These are phyloP conservation scores for Leccinum ponderosum DNA, from an alignment of 1,284 basidiomycete species.

Conservation along the genomic window DNA sequence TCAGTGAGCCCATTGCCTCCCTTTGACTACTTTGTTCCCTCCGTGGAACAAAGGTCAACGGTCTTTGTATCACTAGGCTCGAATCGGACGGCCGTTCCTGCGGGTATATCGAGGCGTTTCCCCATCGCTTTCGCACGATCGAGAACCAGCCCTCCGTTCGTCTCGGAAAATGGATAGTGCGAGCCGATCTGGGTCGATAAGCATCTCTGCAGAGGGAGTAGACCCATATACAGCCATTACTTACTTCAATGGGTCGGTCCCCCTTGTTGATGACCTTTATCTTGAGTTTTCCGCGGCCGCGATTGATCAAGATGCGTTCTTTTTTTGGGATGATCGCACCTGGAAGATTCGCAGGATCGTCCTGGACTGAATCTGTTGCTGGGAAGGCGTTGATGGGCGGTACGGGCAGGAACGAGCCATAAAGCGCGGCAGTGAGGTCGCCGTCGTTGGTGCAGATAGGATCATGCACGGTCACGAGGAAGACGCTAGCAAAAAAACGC, in stretches of 20 bases:
- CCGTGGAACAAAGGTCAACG: slow-evolving; percentile 75
- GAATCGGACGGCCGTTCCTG: slow-evolving; percentile 95
- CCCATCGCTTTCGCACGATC: slow-evolving; percentile 83
- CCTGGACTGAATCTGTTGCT: slow-evolving; percentile 45
- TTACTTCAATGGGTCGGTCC: slow-evolving; percentile 90
- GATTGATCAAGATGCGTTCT: slow-evolving; percentile 75
- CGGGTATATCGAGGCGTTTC: slow-evolving; percentile 87
- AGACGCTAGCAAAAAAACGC: slow-evolving; percentile 52
- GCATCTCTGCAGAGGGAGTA: background rate
- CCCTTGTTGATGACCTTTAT: slow-evolving; percentile 90
- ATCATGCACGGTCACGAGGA: slow-evolving; percentile 93
- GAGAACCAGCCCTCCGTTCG: slow-evolving; percentile 81
- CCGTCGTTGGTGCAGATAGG: slow-evolving; percentile 87
- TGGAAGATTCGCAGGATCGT: slow-evolving; percentile 56
- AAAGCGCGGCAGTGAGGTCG: slow-evolving; percentile 80
- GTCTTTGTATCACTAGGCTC: slow-evolving; percentile 91
- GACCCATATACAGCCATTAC: slow-evolving; percentile 15
- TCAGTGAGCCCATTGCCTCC: slow-evolving; percentile 82
- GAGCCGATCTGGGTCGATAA: slow-evolving; percentile 69
- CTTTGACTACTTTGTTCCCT: slow-evolving; percentile 66
- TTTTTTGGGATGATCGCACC: slow-evolving; percentile 75
- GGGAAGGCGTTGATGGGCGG: slow-evolving; percentile 70
- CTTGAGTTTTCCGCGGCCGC: slow-evolving; percentile 65
- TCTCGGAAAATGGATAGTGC: slow-evolving; percentile 93
- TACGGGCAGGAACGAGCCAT: slow-evolving; percentile 84